Conservation (phyloP, 352 stramenopile genomes). For the Pythium dissimile region DNA sequence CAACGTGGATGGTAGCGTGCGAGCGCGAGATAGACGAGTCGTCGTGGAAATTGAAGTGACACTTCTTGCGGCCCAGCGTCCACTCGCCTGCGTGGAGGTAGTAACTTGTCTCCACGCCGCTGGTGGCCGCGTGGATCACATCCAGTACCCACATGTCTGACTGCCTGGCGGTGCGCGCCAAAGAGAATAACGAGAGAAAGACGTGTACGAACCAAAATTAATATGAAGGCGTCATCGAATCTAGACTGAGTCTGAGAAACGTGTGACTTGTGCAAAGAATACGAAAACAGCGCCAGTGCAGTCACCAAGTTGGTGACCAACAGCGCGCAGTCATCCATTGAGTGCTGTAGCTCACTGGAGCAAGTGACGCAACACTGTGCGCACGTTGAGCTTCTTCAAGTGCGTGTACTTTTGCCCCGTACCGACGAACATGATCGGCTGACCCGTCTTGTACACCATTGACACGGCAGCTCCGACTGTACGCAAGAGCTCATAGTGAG, state of each 20-base stretch:
- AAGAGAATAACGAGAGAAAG: neutral
- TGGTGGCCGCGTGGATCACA: constrained; percentile 41
- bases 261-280: constrained; percentile 1
- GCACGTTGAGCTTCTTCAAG: constrained; percentile 96
- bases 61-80: constrained; percentile 80
- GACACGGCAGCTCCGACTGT: constrained; percentile 97
- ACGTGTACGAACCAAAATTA: neutral
- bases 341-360: constrained; percentile 83
- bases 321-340: too few species aligned
- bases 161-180: neutral
- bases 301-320: neutral
- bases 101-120: constrained; percentile 51
- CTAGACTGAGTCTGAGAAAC: constrained; percentile 3
- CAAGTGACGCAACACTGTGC: constrained; percentile 94
- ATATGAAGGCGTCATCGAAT: neutral
- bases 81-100: constrained; percentile 82
- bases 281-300: neutral
- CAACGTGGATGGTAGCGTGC: constrained; percentile 74
- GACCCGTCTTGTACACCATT: constrained; percentile 98
- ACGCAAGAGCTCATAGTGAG: neutral
- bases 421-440: constrained; percentile 98
- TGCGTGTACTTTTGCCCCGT: constrained; percentile 99
- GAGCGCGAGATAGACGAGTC: constrained; percentile 82
- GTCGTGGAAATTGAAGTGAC: constrained; percentile 80
- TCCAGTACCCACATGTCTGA: constrained; percentile 77